A percentile compares a stretch with the other conserved stretches of the same genome.
These are phyloP conservation scores for Cymbopogon flexuosus DNA, from an alignment of 202 grass and related monocot species.

Conservation along the genomic window DNA sequence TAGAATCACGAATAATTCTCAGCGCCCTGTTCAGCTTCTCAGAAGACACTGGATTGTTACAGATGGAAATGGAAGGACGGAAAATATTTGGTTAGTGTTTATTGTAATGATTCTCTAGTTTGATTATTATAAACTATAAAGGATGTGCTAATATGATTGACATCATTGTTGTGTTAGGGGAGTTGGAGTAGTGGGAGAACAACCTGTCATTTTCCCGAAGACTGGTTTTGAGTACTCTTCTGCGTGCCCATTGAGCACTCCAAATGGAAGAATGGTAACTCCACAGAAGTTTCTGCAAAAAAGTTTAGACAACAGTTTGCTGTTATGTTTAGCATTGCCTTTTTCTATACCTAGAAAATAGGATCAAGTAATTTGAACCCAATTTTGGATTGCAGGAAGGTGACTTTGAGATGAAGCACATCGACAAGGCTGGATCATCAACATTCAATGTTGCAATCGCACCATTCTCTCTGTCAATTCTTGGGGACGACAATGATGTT, in stretches of 20 bases:
- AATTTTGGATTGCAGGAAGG: slow-evolving; percentile 58
- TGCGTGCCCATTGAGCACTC: slow-evolving; percentile 78
- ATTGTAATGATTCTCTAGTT: not conserved
- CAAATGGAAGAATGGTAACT: slow-evolving; percentile 80
- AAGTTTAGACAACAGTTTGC: not conserved
- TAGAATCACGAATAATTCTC: slow-evolving; percentile 83
- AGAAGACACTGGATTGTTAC: slow-evolving; percentile 90
- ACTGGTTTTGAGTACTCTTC: slow-evolving; percentile 89
- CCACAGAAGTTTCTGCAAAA: not conserved
- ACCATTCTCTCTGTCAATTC: slow-evolving; percentile 74
- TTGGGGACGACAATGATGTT: slow-evolving; percentile 48
- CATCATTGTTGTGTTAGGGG: slow-evolving; percentile 41
- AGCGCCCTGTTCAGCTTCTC: slow-evolving; percentile 68
- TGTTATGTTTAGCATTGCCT: not conserved
- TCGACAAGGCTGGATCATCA: slow-evolving; percentile 47
- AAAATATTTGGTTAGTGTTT: slow-evolving; percentile 70
- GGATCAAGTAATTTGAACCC: not conserved
- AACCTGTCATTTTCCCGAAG: slow-evolving; percentile 72
- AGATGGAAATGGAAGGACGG: slow-evolving; percentile 66
- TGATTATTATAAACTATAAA: not conserved
- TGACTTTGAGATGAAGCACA: slow-evolving; percentile 95
- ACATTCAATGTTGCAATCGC: slow-evolving; percentile 84
- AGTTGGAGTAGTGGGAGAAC: slow-evolving; percentile 73
- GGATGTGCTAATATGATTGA: slow-evolving; percentile 11
- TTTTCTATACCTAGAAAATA: not conserved